Base-by-base conservation (phyloP, 768 basidiomycete species). In the Tylopilus balloui region DNA sequence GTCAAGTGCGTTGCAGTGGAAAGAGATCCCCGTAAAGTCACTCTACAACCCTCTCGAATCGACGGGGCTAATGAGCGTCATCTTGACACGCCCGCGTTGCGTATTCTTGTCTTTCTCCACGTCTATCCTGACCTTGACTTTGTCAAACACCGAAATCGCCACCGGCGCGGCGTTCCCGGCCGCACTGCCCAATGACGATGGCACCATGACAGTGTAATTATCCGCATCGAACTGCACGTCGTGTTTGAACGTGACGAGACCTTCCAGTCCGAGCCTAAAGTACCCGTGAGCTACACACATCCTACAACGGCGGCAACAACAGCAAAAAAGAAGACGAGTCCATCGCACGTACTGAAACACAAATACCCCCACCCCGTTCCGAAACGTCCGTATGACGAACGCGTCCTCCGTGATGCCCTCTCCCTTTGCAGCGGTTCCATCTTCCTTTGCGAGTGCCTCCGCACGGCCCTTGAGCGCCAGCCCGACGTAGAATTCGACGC, bases 401-500 rank as follows among this genome's bases (percentile, higher is more conserved):
- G 92, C 93, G 28, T 93, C 89, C 59, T 94, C 92, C 3, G 60
- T 69, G 11, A 90, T 83, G 11, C 69, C 66, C 32, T 68, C 65
- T 8, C 58, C 67, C 41, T 3, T 34, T 3, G 1, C n/a, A 5
- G 50, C 32, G 28, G 69, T 50, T 4, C 15, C 25, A 6, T 14
- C 27, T 21, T 24, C 81, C 48, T 66, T 63, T 29, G 63, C 66
- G 15, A 65, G 67, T 37, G 55, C 32, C 54, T 74, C 63, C 38
- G 77, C 78, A 13, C 84, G 75, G 3, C 78, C 81, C 56, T 91
- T 92, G 53, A 98, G 69, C 4, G 94, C 92, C 14, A 99, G 71
- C 0, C 95, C 94, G 23, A 97, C 93, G 60, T 96, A 98, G 57
- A 98, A 99, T 69, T 99, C 95, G 27, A 97, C 87, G 63, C 92